A percentile compares a stretch with the other conserved stretches of the same genome.
Conservation (phyloP, 129 eudicot genomes). For the Erigeron canadensis region DNA sequence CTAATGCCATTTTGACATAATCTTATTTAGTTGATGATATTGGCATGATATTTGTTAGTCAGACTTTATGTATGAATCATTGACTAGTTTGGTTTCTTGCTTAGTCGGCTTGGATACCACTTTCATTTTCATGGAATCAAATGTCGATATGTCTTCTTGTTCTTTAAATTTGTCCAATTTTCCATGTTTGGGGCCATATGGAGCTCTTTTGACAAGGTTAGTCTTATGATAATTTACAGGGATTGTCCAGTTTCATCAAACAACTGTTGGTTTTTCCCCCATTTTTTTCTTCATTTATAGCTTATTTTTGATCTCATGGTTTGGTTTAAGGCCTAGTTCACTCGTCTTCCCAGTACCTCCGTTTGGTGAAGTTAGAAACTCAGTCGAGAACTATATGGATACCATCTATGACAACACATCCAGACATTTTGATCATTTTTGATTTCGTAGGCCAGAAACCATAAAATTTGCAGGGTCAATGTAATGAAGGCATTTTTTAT, state of each 20-base stretch:
- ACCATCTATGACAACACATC: background rate
- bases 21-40: background rate
- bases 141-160: background rate
- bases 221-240: no score
- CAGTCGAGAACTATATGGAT: background rate
- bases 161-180: background rate
- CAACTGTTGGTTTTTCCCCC: background rate
- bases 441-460: background rate
- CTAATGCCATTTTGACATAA: background rate
- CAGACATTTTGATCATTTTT: background rate
- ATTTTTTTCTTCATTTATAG: constrained; percentile 6
- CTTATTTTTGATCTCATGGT: background rate
- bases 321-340: background rate
- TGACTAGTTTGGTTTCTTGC: background rate
- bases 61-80: background rate
- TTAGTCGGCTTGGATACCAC: background rate
- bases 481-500: background rate
- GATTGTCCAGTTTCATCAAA: no score
- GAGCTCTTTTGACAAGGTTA: no score
- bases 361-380: background rate
- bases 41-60: background rate
- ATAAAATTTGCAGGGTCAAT: background rate
- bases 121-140: constrained; percentile 6
- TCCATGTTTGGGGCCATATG: background rate
- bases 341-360: background rate